Evolutionary conservation across 2,329 filamentous ascomycete genomes (phyloP).

Genomic region (Xylaria digitata): DNA sequence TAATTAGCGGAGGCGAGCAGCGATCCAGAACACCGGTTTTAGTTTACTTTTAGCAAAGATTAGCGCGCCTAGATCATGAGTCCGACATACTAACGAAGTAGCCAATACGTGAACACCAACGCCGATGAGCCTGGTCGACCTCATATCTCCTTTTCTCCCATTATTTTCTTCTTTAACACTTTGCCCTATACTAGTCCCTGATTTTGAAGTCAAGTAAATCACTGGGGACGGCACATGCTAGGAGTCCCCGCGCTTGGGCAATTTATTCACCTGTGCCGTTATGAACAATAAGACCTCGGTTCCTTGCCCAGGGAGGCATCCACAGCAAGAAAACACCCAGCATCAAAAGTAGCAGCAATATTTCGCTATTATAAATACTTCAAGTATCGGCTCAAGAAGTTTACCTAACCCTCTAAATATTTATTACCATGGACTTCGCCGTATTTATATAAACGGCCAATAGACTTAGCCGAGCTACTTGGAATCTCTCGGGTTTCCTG

Average conservation of each 20-base stretch:
- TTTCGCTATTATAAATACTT: not conserved
- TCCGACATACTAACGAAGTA: not conserved
- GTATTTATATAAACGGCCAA: not conserved
- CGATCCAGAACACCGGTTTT: not conserved
- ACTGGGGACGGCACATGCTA: not conserved
- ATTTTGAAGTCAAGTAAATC: too few relatives aligned
- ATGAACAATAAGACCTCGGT: not conserved
- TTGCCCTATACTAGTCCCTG: not conserved
- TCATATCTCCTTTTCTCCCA: not conserved
- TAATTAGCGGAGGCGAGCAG: not conserved
- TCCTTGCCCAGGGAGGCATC: too few relatives aligned
- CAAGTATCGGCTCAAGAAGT: not conserved
- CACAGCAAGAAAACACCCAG: too few relatives aligned
- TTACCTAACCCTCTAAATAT: not conserved
- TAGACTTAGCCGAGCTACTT: not conserved
- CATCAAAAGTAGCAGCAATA: not conserved
- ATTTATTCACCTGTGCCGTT: not conserved
- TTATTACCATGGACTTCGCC: not conserved
- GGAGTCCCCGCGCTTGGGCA: too few relatives aligned
- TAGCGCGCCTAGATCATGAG: conserved; percentile 1
- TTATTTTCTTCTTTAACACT: not conserved
- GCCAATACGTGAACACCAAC: not conserved
- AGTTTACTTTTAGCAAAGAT: not conserved
- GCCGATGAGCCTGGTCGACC: not conserved
- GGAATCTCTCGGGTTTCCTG: not conserved